Conservation (phyloP, 345 rosid genomes). For the Boechera retrofracta region DNA sequence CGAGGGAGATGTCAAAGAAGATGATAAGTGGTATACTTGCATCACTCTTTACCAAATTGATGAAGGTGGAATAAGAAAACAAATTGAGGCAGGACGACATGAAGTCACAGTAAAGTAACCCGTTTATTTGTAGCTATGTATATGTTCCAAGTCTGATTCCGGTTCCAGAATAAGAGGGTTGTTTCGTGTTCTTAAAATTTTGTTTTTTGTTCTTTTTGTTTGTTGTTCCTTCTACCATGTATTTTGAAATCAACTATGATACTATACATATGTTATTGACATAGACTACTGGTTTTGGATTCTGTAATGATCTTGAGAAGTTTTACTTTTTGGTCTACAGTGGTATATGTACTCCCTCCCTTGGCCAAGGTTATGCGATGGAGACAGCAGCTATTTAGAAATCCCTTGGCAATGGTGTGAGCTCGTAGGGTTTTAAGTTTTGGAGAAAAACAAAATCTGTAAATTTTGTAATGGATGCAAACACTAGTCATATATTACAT, state of each 20-base stretch:
- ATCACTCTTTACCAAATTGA: background rate
- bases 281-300: background rate
- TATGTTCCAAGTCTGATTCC: constrained; percentile 9
- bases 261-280: background rate
- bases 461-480: background rate
- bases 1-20: background rate
- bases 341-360: background rate
- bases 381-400: no score
- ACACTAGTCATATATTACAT: no score
- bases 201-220: background rate
- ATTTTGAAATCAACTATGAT: background rate
- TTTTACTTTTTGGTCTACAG: background rate
- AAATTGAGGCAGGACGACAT: background rate
- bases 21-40: background rate
- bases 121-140: background rate
- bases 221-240: background rate
- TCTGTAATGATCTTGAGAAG: background rate
- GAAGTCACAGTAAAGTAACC: background rate
- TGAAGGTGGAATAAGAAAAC: background rate
- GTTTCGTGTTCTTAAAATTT: background rate
- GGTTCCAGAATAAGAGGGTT: background rate
- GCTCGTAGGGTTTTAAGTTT: background rate
- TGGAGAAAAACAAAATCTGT: background rate
- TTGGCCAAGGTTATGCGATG: no score
- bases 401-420: background rate